Conservation (phyloP, 371 early-diverging fungal genomes). For the Syncephalis plumigaleata region DNA sequence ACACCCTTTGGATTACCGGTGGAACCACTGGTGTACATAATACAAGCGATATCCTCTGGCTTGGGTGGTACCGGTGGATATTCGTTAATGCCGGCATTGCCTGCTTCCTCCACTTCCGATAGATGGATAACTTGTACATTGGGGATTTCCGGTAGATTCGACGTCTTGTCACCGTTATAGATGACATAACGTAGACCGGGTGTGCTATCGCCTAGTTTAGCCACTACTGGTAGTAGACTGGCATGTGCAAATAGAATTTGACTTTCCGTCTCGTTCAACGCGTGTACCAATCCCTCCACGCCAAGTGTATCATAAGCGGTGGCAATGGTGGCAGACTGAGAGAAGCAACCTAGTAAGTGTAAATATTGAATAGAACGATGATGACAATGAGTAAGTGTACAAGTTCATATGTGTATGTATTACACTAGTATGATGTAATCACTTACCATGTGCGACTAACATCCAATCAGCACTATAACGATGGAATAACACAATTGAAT, state of each 20-base stretch:
- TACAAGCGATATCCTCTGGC: conserved; percentile 66
- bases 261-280: conserved; percentile 72
- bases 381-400: too few species aligned
- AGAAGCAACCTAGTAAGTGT: conserved; percentile 26
- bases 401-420: too few species aligned
- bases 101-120: too few species aligned
- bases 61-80: conserved; percentile 23
- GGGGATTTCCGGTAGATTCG: too few species aligned
- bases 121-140: too few species aligned
- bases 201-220: conserved; percentile 33
- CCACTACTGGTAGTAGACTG: conserved; percentile 57
- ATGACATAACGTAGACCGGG: conserved; percentile 52
- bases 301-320: conserved; percentile 86
- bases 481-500: neutral
- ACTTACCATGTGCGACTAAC: conserved; percentile 34
- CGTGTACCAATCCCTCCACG: conserved; percentile 64
- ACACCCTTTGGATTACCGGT: conserved; percentile 89
- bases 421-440: neutral
- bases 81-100: too few species aligned
- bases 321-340: conserved; percentile 56
- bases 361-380: conserved; percentile 21
- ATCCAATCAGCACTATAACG: conserved; percentile 48
- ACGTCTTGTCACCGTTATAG: conserved; percentile 32
- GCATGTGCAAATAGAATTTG: conserved; percentile 60
- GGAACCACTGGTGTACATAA: conserved; percentile 94